A percentile compares a stretch with the other conserved stretches of the same genome.
These are phyloP conservation scores for Aspergillus sp. DNA, from an alignment of 2,329 filamentous ascomycete species.

Conservation along the genomic window DNA sequence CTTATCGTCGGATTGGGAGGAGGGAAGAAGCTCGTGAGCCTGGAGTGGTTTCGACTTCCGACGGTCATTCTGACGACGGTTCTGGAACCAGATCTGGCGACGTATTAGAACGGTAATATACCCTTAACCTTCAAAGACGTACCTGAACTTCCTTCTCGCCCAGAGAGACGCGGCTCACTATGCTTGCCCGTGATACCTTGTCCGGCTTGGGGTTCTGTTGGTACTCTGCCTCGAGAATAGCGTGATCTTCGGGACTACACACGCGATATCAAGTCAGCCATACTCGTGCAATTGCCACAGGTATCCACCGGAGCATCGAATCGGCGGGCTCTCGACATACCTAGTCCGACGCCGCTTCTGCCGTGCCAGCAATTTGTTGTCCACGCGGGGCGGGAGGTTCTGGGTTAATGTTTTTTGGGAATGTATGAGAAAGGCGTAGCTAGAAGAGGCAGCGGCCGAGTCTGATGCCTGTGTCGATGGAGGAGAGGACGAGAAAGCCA, in stretches of 20 bases:
- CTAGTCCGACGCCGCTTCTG: conserved; percentile 64
- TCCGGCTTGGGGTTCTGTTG: conserved; percentile 84
- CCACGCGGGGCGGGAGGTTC: conserved; percentile 57
- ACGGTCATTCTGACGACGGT: conserved; percentile 87
- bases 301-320: neutral
- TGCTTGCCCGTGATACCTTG: conserved; percentile 79
- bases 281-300: neutral
- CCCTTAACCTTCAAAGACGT: conserved; percentile 35
- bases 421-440: conserved; percentile 60
- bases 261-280: conserved; percentile 9
- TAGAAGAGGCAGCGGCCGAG: conserved; percentile 33
- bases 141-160: conserved; percentile 98
- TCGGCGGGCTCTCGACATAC: conserved; percentile 35
- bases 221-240: conserved; percentile 83
- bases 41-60: conserved; percentile 82
- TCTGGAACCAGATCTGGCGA: conserved; percentile 92
- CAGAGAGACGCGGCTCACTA: conserved; percentile 80
- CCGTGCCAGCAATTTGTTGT: conserved; percentile 60
- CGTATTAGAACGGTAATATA: conserved; percentile 22
- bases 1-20: conserved; percentile 32
- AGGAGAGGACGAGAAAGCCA: conserved; percentile 33
- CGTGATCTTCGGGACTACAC: conserved; percentile 79
- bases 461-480: conserved; percentile 33
- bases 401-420: conserved; percentile 57
- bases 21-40: conserved; percentile 67